Percentiles rank a stretch among this genome's conserved stretches.
Conservation (phyloP, 352 stramenopile species). For the Globisporangium spinosum region DNA sequence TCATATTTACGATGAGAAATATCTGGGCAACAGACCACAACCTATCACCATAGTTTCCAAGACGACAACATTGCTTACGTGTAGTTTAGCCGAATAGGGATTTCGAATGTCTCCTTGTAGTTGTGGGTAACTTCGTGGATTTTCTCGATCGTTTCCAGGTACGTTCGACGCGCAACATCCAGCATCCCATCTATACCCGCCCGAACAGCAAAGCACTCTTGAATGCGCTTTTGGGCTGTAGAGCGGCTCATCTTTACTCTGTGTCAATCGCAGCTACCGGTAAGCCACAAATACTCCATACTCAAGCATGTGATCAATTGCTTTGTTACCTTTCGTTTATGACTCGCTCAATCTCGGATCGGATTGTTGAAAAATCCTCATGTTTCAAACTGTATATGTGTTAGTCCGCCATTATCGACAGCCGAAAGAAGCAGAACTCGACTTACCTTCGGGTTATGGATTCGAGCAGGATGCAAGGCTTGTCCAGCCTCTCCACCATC, state of each 20-base stretch:
- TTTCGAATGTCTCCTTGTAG: constrained; percentile 67
- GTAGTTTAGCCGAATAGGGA: constrained; percentile 72
- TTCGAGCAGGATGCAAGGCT: constrained; percentile 43
- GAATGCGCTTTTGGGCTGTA: constrained; percentile 75
- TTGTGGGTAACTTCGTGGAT: constrained; percentile 72
- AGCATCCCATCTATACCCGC: constrained; percentile 84
- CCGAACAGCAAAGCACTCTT: constrained; percentile 81
- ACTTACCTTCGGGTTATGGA: constrained; percentile 60
- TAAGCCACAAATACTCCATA: background rate
- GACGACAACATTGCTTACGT: constrained; percentile 39
- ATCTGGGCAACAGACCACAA: background rate
- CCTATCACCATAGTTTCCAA: background rate
- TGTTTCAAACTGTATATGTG: constrained; percentile 36
- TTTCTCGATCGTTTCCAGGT: constrained; percentile 80
- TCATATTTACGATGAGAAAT: background rate
- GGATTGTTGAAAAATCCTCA: constrained; percentile 50
- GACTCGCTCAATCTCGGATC: constrained; percentile 60
- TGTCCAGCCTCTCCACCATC: constrained; percentile 27
- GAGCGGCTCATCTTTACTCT: constrained; percentile 67
- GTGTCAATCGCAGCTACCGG: background rate
- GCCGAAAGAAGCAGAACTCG: background rate
- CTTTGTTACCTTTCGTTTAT: constrained; percentile 63
- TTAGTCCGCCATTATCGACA: background rate
- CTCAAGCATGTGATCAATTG: background rate
- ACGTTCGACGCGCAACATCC: constrained; percentile 74